Evolutionary conservation across 83 land plant species (phyloP).

Genomic region (Isoetes engelmannii): DNA sequence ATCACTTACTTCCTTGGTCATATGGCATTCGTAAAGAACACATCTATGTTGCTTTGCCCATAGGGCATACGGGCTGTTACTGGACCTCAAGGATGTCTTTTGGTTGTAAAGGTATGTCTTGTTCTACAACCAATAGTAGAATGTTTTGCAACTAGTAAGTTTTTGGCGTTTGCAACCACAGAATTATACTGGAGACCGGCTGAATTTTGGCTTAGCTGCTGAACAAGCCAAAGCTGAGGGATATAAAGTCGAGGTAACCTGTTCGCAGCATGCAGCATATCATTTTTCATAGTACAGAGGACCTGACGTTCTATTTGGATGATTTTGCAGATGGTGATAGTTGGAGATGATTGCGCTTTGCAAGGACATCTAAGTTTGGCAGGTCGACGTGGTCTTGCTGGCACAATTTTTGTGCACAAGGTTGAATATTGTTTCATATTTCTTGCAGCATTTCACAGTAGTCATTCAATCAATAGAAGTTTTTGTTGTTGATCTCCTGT

Average conservation of each 20-base stretch:
- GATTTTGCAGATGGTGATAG: slow-evolving; percentile 64
- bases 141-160: neutral
- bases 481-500: too few relatives aligned
- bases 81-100: slow-evolving; percentile 81
- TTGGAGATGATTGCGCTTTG: slow-evolving; percentile 97
- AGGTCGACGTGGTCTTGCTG: slow-evolving; percentile 61
- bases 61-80: slow-evolving; percentile 93
- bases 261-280: too few relatives aligned
- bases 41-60: neutral
- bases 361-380: slow-evolving; percentile 41
- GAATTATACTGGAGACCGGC: slow-evolving; percentile 96
- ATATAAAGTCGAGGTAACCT: slow-evolving; percentile 80
- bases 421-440: slow-evolving; percentile 18
- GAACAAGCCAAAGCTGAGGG: slow-evolving; percentile 99
- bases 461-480: too few relatives aligned
- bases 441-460: too few relatives aligned
- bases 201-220: slow-evolving; percentile 96
- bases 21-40: neutral
- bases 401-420: slow-evolving; percentile 91
- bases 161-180: slow-evolving; percentile 16
- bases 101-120: slow-evolving; percentile 66
- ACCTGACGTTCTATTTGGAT: neutral
- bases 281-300: too few relatives aligned
- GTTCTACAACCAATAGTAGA: neutral
- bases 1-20: neutral